Conservation (phyloP, 2,329 filamentous ascomycete species). For the Exophiala aquamarina region DNA sequence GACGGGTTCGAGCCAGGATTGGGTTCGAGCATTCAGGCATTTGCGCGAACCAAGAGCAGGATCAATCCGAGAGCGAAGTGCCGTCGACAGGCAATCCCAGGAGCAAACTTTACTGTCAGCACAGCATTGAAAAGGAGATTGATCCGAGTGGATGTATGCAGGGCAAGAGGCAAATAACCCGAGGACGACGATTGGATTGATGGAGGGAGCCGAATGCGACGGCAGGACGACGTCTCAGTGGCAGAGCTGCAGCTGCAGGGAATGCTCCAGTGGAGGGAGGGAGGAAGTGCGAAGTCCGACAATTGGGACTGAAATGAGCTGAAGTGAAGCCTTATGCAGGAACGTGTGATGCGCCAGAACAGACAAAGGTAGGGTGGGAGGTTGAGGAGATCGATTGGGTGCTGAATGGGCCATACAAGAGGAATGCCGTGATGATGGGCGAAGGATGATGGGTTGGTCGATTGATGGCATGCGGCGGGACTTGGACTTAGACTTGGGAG, state of each 20-base stretch:
- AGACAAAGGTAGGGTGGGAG: neutral
- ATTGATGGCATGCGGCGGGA: too few relatives aligned
- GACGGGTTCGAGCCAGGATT: slow-evolving; percentile 12
- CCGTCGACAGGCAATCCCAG: too few relatives aligned
- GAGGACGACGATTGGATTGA: slow-evolving; percentile 1
- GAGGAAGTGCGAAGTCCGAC: neutral
- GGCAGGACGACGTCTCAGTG: slow-evolving; percentile 8
- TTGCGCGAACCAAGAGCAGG: slow-evolving; percentile 12
- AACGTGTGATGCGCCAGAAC: slow-evolving; percentile 13
- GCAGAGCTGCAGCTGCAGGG: slow-evolving; percentile 5
- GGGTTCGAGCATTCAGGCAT: slow-evolving; percentile 16
- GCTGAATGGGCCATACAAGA: too few relatives aligned
- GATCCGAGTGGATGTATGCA: neutral
- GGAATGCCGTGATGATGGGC: too few relatives aligned
- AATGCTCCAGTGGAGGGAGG: slow-evolving; percentile 1
- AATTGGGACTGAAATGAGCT: neutral
- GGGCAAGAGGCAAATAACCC: neutral
- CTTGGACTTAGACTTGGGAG: too few relatives aligned
- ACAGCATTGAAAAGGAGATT: neutral
- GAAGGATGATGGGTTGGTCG: too few relatives aligned
- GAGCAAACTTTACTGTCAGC: neutral
- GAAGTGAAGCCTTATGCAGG: slow-evolving; percentile 18
- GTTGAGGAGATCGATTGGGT: too few relatives aligned
- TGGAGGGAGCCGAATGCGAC: neutral
- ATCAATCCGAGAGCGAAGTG: neutral